These are phyloP conservation scores for Albophoma yamanashiensis DNA, from an alignment of 2,329 filamentous ascomycete genomes.

Conservation along the genomic window DNA sequence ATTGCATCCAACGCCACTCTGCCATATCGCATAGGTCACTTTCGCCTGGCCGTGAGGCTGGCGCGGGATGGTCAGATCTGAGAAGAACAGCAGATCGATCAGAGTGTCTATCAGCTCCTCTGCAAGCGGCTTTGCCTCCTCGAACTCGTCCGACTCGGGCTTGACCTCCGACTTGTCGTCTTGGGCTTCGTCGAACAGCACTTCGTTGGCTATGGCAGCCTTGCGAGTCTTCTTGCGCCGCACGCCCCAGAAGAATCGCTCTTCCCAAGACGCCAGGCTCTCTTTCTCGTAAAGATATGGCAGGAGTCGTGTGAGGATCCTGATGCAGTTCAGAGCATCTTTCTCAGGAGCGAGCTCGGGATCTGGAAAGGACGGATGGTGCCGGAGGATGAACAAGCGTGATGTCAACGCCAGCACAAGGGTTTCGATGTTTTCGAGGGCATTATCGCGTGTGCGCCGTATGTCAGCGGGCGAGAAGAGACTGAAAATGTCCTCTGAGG, in stretches of 20 bases:
- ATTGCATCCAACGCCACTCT: constrained; percentile 94
- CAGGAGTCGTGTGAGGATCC: constrained; percentile 78
- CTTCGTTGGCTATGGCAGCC: constrained; percentile 56
- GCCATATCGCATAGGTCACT: constrained; percentile 92
- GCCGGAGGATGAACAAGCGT: constrained; percentile 69
- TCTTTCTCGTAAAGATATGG: constrained; percentile 91
- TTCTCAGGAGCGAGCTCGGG: constrained; percentile 72
- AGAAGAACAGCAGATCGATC: constrained; percentile 82
- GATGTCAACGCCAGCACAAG: constrained; percentile 76
- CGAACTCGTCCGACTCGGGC: constrained; percentile 51
- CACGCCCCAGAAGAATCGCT: constrained; percentile 82
- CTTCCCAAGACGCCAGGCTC: constrained; percentile 72
- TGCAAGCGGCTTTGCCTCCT: constrained; percentile 76
- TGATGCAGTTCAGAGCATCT: constrained; percentile 91
- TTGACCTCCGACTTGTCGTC: constrained; percentile 37
- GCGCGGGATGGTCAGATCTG: constrained; percentile 74
- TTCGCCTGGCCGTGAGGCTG: constrained; percentile 63
- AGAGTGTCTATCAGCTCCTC: constrained; percentile 89
- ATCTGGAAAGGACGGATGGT: constrained; percentile 86
- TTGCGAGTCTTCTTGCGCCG: constrained; percentile 62
- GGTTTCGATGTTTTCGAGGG: constrained; percentile 82
- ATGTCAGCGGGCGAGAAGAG: constrained; percentile 86
- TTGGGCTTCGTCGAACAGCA: constrained; percentile 72
- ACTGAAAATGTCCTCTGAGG: constrained; percentile 91
- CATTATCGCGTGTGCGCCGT: constrained; percentile 74